These are phyloP conservation scores for Chaetomium fimeti DNA, from an alignment of 495 filamentous ascomycete genomes.

Conservation along the genomic window DNA sequence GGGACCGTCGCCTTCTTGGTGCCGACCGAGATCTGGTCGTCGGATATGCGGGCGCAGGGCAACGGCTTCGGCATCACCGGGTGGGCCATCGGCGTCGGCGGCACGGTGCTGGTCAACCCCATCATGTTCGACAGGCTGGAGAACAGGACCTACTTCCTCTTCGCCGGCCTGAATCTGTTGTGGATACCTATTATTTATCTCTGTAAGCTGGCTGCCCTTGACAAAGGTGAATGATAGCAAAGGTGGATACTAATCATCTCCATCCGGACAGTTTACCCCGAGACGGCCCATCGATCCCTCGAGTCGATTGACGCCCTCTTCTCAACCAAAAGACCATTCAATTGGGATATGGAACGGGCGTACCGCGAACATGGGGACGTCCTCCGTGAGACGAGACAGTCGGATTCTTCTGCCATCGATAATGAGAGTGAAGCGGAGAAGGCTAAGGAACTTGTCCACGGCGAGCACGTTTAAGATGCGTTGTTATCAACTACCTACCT, in stretches of 20 bases:
- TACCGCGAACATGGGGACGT: constrained; percentile 21
- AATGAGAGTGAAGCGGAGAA: constrained; percentile 18
- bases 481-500: background rate
- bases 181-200: constrained; percentile 26
- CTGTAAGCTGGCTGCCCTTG: constrained; percentile 18
- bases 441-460: constrained; percentile 14
- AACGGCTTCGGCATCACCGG: constrained; percentile 26
- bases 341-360: constrained; percentile 25
- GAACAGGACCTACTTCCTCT: constrained; percentile 30
- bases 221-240: background rate
- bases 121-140: constrained; percentile 65
- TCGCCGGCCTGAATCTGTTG: constrained; percentile 17
- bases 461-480: constrained; percentile 7
- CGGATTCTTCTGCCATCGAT: constrained; percentile 18
- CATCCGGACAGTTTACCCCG: constrained; percentile 56
- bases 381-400: constrained; percentile 6
- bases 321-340: constrained; percentile 25
- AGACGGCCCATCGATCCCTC: constrained; percentile 66
- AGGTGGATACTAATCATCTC: constrained; percentile 18
- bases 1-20: constrained; percentile 25
- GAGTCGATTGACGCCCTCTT: constrained; percentile 75
- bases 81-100: constrained; percentile 48
- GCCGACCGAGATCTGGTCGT: constrained; percentile 26
- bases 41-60: constrained; percentile 23
- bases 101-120: constrained; percentile 57